Percentiles rank a stretch among this genome's conserved stretches.
Evolutionary conservation across 164 flowering plant genomes (phyloP).

Genomic region (Brasenia schreberi): DNA sequence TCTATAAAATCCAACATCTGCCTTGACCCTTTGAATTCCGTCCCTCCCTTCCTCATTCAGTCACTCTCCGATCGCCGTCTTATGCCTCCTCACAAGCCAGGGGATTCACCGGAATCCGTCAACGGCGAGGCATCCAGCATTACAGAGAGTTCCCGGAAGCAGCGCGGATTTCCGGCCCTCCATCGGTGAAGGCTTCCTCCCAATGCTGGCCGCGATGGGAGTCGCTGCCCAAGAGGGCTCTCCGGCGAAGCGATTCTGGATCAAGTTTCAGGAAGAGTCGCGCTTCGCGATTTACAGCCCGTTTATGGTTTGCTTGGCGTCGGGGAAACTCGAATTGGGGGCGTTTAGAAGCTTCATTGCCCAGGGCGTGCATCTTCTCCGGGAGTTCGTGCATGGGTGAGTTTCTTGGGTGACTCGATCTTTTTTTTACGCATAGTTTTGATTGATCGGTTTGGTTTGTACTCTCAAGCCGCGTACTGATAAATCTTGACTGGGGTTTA

Average conservation of each 20-base stretch:
- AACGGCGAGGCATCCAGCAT: background rate
- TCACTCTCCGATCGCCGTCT: background rate
- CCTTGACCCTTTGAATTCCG: background rate
- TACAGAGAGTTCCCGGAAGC: background rate
- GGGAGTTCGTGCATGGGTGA: slow-evolving; percentile 75
- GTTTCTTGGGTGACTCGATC: slow-evolving; percentile 9
- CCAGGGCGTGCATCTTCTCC: slow-evolving; percentile 71
- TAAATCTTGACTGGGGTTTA: slow-evolving; percentile 6
- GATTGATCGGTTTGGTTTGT: background rate
- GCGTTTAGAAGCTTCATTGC: slow-evolving; percentile 54
- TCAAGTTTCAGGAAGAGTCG: slow-evolving; percentile 47
- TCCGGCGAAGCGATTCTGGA: slow-evolving; percentile 34
- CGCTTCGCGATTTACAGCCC: slow-evolving; percentile 55
- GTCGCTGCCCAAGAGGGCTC: slow-evolving; percentile 27
- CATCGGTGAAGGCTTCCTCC: too few species aligned
- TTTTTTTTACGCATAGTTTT: background rate
- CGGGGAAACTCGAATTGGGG: slow-evolving; percentile 53
- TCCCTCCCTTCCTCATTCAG: background rate
- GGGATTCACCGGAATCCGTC: background rate
- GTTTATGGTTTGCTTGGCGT: slow-evolving; percentile 52
- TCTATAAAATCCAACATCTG: too few species aligned
- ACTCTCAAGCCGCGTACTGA: background rate
- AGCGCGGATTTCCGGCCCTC: too few species aligned
- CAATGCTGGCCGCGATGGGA: background rate
- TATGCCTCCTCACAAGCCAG: background rate